Evolutionary conservation across 1,139 yeast genomes (phyloP), one percentile per base, ranked within the genome.

Genomic region (Saccharomycopsis crataegensis): DNA sequence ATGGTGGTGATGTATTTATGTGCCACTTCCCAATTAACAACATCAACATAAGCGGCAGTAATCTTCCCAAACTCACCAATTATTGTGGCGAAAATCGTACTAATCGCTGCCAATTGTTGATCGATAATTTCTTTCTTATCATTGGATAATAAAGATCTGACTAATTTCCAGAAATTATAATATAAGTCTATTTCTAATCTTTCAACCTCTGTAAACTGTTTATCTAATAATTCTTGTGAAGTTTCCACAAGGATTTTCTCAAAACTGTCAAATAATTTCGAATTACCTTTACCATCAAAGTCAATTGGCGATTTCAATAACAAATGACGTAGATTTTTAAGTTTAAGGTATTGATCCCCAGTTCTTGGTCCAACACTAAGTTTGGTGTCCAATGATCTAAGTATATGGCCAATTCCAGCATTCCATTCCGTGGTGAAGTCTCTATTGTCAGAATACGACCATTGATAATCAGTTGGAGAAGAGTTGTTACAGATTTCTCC

Each of bases 381-480:
- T 12, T 37, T 9, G 8, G 38, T 46, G 9, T 55, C 48, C 22
- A 54, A 32, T 12, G 55, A 43, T 4, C 33, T 22, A 14, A 62
- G 16, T 12, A 52, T 58, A 49, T 66, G 66, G 53, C 65, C 67
- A 33, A 65, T 62, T 17, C 76, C 79, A 60, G 72, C 67, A 54
- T 75, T 74, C 80, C 81, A 78, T 41, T 75, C 70, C 2, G 74
- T 71, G 8, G 63, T 66, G 46, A 64, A 62, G 61, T 81, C 86
- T 59, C 84, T 67, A 60, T 80, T 79, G 61, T 80, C 83, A 46
- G 61, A 62, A 28, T 45, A 56, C 8, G 37, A 17, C 8, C 48
- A 9, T 9, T 8, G 59, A 8, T 62, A 59, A 16, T 38, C 45
- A n/a, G 8, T 28, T 16, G 31, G 22, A 33, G 8, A 1, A 17